Conservation (phyloP, 2,329 filamentous ascomycete genomes). For the Fonsecaea erecta region DNA sequence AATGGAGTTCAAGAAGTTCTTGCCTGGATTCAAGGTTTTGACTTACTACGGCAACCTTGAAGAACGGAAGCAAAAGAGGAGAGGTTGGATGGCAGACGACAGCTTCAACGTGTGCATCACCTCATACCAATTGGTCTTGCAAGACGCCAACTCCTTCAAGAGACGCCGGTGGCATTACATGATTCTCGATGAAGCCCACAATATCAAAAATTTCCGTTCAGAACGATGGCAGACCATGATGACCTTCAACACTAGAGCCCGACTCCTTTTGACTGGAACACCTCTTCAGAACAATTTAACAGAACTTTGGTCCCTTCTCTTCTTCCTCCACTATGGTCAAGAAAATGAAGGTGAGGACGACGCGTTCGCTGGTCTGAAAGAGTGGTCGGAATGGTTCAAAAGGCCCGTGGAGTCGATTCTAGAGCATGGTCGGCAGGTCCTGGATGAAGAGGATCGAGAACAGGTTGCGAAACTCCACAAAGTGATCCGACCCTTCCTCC, state of each 20-base stretch:
- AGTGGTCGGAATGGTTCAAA: conserved; percentile 95
- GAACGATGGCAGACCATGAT: conserved; percentile 95
- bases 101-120: conserved; percentile 98
- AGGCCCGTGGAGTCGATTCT: conserved; percentile 95
- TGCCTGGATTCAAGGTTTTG: conserved; percentile 95
- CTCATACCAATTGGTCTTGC: conserved; percentile 92
- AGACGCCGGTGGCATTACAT: conserved; percentile 95
- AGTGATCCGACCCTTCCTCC: conserved; percentile 86
- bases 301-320: conserved; percentile 94
- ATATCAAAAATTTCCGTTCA: conserved; percentile 99
- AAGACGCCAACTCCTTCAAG: conserved; percentile 93
- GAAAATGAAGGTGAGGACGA: conserved; percentile 74
- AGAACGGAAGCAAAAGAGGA: conserved; percentile 86
- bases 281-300: conserved; percentile 96
- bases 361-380: conserved; percentile 90
- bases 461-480: conserved; percentile 94
- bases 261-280: conserved; percentile 88
- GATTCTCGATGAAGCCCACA: conserved; percentile 97
- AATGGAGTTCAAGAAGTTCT: conserved; percentile 99
- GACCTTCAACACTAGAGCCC: conserved; percentile 86
- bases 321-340: conserved; percentile 92
- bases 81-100: conserved; percentile 91
- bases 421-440: conserved; percentile 88
- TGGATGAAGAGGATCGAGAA: conserved; percentile 90
- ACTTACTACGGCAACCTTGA: conserved; percentile 95